Conservation (phyloP, 1,139 yeast genomes). For the Yamadazyma pseudoaaseri region DNA sequence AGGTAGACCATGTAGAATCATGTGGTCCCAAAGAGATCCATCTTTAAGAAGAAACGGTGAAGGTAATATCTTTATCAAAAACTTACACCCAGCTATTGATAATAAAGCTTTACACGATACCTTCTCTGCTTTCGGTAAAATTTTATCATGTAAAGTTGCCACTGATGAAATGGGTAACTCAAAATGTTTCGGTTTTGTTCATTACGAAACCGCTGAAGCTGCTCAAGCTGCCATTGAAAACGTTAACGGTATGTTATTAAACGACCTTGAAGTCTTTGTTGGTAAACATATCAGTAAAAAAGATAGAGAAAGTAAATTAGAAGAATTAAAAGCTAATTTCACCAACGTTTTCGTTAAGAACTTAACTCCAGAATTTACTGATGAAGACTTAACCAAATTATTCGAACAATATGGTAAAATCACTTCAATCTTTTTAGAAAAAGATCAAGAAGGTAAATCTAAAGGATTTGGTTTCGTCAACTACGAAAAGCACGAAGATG, state of each 20-base stretch:
- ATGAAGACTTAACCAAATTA: conserved; percentile 71
- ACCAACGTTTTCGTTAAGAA: conserved; percentile 96
- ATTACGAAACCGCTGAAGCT: conserved; percentile 90
- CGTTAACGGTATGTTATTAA: conserved; percentile 97
- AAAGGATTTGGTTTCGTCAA: conserved; percentile 97
- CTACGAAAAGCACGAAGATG: conserved; percentile 83
- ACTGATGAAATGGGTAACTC: conserved; percentile 90
- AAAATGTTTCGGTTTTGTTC: conserved; percentile 97
- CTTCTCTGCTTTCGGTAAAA: conserved; percentile 94
- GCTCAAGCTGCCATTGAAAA: conserved; percentile 96
- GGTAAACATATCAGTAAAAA: conserved; percentile 92
- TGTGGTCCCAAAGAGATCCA: conserved; percentile 99
- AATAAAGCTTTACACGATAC: conserved; percentile 99
- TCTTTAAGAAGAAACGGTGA: conserved; percentile 93
- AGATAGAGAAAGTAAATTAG: conserved; percentile 94
- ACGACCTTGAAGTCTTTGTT: conserved; percentile 94
- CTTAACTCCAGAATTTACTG: conserved; percentile 69
- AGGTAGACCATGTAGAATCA: conserved; percentile 98
- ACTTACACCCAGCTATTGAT: conserved; percentile 97
- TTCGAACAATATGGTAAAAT: conserved; percentile 76
- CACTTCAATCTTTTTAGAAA: conserved; percentile 82
- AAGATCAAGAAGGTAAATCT: conserved; percentile 84
- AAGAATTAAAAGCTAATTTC: conserved; percentile 88
- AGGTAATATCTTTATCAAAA: conserved; percentile 97
- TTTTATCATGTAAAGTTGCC: conserved; percentile 96